Conservation (phyloP, 352 stramenopile species). For the Proteromonas lacertae region DNA sequence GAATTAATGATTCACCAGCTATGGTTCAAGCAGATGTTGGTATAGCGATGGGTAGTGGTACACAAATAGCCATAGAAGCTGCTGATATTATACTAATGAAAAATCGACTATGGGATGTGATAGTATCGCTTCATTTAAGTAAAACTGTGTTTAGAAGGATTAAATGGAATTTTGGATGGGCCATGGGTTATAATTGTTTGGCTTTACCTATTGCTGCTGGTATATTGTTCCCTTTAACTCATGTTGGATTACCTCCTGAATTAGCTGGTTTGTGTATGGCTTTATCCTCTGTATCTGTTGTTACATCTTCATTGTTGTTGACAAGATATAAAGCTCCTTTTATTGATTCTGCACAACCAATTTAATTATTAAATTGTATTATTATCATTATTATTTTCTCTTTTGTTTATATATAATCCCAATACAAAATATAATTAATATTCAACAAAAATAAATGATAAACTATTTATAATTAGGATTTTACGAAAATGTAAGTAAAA, state of each 20-base stretch:
- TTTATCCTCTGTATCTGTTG: conserved; percentile 71
- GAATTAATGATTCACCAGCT: conserved; percentile 89
- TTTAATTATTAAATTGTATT: too few relatives aligned
- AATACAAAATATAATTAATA: too few relatives aligned
- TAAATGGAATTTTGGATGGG: conserved; percentile 81
- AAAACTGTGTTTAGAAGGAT: conserved; percentile 79
- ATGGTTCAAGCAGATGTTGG: conserved; percentile 80
- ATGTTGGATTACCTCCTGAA: conserved; percentile 62
- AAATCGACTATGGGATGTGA: conserved; percentile 44
- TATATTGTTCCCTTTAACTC: conserved; percentile 60
- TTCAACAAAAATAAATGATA: too few relatives aligned
- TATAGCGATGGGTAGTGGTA: conserved; percentile 50
- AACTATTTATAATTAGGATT: too few relatives aligned
- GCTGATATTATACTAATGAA: conserved; percentile 58
- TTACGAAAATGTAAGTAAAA: too few relatives aligned
- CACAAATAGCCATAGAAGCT: conserved; percentile 84
- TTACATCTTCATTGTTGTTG: conserved; percentile 63
- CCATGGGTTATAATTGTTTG: conserved; percentile 83
- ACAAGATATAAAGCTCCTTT: too few relatives aligned
- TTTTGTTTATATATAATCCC: too few relatives aligned
- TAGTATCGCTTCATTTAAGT: conserved; percentile 73
- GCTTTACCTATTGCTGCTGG: conserved; percentile 78
- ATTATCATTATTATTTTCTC: too few relatives aligned
- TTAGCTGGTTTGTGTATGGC: conserved; percentile 57
- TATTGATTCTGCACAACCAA: too few relatives aligned